Evolutionary conservation across 768 basidiomycete genomes (phyloP).

Genomic region (Podaxis carcinomalis): DNA sequence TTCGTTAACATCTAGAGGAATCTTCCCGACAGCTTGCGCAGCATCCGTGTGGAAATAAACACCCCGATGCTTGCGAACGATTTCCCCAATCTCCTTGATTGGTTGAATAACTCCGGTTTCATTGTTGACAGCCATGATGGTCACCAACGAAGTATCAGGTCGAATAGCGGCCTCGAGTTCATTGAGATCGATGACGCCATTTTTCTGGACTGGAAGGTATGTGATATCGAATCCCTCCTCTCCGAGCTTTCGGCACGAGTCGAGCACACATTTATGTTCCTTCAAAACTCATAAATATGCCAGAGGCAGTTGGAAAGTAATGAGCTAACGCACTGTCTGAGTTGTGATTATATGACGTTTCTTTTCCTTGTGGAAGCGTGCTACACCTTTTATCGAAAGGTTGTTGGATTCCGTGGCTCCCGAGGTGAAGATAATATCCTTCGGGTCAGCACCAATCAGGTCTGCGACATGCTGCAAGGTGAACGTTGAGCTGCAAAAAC

Average conservation of each 20-base stretch:
- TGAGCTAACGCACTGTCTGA: slow-evolving; percentile 66
- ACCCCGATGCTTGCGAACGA: slow-evolving; percentile 82
- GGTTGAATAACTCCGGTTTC: slow-evolving; percentile 99
- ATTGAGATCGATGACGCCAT: slow-evolving; percentile 77
- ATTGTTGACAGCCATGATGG: slow-evolving; percentile 99
- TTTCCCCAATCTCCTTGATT: slow-evolving; percentile 87
- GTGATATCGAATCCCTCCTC: slow-evolving; percentile 98
- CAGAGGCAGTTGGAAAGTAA: not conserved
- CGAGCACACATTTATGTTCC: slow-evolving; percentile 99
- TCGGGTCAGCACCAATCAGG: slow-evolving; percentile 89
- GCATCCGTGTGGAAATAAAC: slow-evolving; percentile 97
- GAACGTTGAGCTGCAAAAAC: not conserved
- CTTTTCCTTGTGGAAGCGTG: slow-evolving; percentile 91
- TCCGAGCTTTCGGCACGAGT: slow-evolving; percentile 91
- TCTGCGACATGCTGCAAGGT: slow-evolving; percentile 73
- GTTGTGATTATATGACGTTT: slow-evolving; percentile 92
- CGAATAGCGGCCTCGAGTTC: slow-evolving; percentile 85
- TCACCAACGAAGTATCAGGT: slow-evolving; percentile 90
- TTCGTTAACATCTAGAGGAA: slow-evolving; percentile 89
- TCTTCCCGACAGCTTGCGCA: slow-evolving; percentile 92
- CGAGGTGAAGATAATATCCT: slow-evolving; percentile 96
- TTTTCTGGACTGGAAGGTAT: slow-evolving; percentile 89
- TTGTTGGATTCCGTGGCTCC: slow-evolving; percentile 99
- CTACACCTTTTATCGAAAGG: slow-evolving; percentile 95
- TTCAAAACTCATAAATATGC: slow-evolving; percentile 23